Base-by-base conservation (phyloP, 2,329 filamentous ascomycete genomes). In the Sclerotinia sclerotiorum region DNA sequence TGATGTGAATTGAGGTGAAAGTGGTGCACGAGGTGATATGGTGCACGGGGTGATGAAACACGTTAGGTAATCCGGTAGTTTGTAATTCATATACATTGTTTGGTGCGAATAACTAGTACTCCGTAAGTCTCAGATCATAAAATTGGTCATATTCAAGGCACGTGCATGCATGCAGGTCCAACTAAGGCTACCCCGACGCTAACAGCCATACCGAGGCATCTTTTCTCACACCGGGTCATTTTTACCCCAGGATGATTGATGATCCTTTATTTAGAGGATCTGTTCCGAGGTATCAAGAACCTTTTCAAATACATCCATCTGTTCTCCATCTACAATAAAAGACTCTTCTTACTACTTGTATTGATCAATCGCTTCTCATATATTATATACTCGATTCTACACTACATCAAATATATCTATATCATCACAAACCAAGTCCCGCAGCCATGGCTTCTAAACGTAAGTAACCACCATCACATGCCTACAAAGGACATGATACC, bases 401-500 rank as follows among this genome's bases (percentile, higher is more conserved):
- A 62, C 11, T 54, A 46, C 64, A 68, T 67, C 64, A 66, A 39
- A 21, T 19, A 19, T 6, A 54, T 52, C n/a, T 39, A 13, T 44
- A 62, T 42, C 39, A 44, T 54, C 24, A 42, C 21, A 44, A 24
- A 69, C 65, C 65, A 68, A 60, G 58, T 71, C 69, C 68, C 80
- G 81, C 72, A 65, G 60, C 15, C 73, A 94, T 94, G 91, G 89
- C 91, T 73, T 93, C 91, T 81, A 89, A 91, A 81, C 91, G 91
- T 94, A 88, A 79, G 90, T 74, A 69, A 13, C n/a, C 42, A 19
- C 35, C n/a, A n/a, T 73, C 73, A 75, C 75, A 77, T 75, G 73
- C 66, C 55, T n/a, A 11, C 29, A 4, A 4, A 24, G 13, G 35
- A 49, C 35, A 27, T 32, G n/a, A 48, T 5, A 29, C 27, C n/a